phyloP scores from a whole-genome alignment of 164 flowering plant genomes.

The Platanus orientalis region DNA sequence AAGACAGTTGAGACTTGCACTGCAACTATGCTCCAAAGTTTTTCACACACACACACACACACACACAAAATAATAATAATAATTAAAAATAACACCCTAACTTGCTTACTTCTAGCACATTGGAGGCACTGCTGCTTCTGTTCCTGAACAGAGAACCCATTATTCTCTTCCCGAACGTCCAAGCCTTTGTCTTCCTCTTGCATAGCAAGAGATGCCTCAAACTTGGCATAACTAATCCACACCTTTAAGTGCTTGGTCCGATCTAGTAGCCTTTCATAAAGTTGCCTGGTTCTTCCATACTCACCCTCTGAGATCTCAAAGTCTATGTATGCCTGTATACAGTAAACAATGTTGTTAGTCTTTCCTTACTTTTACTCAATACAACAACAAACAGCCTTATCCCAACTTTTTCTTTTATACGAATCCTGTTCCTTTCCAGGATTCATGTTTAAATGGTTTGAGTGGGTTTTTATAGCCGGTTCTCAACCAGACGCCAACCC shows the following conservation, averaged over 20 bases:
- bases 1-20: background rate
- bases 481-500: too few relatives aligned
- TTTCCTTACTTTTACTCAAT: too few relatives aligned
- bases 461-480: too few relatives aligned
- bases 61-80: too few relatives aligned
- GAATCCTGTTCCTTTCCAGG: too few relatives aligned
- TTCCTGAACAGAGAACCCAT: constrained; percentile 24
- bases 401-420: too few relatives aligned
- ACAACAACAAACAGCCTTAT: too few relatives aligned
- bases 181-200: constrained; percentile 30
- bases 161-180: constrained; percentile 32
- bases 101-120: constrained; percentile 56
- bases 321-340: constrained; percentile 82
- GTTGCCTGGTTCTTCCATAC: constrained; percentile 60
- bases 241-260: constrained; percentile 93
- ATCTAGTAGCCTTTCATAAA: constrained; percentile 80
- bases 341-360: background rate
- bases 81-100: background rate
- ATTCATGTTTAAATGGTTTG: too few relatives aligned
- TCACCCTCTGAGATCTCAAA: constrained; percentile 85
- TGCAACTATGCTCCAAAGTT: background rate
- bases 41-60: background rate
- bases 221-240: constrained; percentile 90
- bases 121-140: constrained; percentile 42
- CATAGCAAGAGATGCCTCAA: constrained; percentile 62